These are phyloP conservation scores for Pontederia paniculata DNA, from an alignment of 176 grass and related monocot species.

Conservation along the genomic window DNA sequence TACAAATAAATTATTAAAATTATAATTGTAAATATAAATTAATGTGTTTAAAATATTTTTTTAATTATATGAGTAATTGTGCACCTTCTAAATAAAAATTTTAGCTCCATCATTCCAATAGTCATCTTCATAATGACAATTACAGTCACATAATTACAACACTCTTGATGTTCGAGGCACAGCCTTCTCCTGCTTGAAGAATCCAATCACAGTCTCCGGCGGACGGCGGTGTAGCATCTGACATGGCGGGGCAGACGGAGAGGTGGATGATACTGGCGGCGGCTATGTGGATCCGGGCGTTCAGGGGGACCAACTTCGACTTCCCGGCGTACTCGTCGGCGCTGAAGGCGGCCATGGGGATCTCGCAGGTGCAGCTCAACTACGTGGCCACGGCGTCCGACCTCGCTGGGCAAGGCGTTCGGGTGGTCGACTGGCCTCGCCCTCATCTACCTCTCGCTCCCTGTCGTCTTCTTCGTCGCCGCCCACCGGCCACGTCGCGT, in stretches of 20 bases:
- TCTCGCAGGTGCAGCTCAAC: conserved; percentile 77
- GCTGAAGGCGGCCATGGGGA: conserved; percentile 40
- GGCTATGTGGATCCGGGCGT: conserved; percentile 77
- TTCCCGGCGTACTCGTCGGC: conserved; percentile 92
- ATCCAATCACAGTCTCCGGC: no score
- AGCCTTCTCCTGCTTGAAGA: no score
- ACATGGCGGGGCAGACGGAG: conserved; percentile 10
- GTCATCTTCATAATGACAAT: no score
- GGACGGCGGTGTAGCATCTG: no score
- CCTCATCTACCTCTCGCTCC: conserved; percentile 52
- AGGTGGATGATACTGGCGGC: conserved; percentile 67
- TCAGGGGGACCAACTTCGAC: conserved; percentile 95
- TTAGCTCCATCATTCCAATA: no score
- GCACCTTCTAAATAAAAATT: no score
- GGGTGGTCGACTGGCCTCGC: conserved; percentile 82
- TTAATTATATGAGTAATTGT: no score
- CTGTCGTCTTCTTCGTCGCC: conserved; percentile 45
- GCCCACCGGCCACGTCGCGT: conserved; percentile 51
- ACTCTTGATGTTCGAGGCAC: no score
- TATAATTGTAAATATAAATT: no score
- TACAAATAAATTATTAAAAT: no score
- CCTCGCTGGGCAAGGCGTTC: conserved; percentile 68
- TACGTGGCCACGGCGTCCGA: conserved; percentile 84
- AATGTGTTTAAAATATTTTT: no score
- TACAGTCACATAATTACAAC: no score